phyloP scores from a whole-genome alignment of 768 basidiomycete species.

The Dictyophora rubrovolvata region DNA sequence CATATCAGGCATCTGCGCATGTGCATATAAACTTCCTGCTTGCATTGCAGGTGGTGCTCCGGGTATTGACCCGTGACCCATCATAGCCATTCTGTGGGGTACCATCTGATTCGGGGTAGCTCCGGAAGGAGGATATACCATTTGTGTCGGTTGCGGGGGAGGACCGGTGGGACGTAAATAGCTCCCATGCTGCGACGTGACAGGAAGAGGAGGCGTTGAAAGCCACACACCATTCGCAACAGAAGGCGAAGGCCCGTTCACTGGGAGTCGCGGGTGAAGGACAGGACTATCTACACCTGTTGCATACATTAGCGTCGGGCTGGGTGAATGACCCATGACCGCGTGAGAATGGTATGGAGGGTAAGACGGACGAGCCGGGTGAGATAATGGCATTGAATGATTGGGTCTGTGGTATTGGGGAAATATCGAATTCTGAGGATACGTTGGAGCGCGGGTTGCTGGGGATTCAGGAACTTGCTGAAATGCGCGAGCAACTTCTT shows the following conservation, averaged over 20 bases:
- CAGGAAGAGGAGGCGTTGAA: conserved; percentile 34
- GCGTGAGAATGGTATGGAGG: conserved; percentile 49
- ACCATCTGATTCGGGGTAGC: conserved; percentile 26
- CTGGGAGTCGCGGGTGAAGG: conserved; percentile 35
- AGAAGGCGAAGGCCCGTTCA: conserved; percentile 51
- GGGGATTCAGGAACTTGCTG: conserved; percentile 71
- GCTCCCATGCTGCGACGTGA: conserved; percentile 22
- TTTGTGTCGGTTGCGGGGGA: conserved; percentile 54
- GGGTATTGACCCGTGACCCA: conserved; percentile 66
- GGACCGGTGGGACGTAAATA: conserved; percentile 28
- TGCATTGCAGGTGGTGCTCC: conserved; percentile 47
- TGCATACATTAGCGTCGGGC: conserved; percentile 53
- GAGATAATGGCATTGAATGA: conserved; percentile 21
- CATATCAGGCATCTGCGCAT: neutral
- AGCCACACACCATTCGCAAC: conserved; percentile 64
- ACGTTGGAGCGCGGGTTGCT: conserved; percentile 16
- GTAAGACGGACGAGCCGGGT: conserved; percentile 47
- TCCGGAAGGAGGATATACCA: conserved; percentile 56
- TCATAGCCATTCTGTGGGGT: conserved; percentile 45
- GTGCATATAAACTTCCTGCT: conserved; percentile 31
- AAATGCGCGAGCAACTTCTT: conserved; percentile 79
- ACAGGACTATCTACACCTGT: conserved; percentile 48
- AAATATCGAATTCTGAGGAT: conserved; percentile 4
- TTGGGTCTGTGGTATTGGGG: conserved; percentile 10
- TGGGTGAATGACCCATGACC: conserved; percentile 64